phyloP scores from a whole-genome alignment of 768 basidiomycete species.

The Daedaleopsis nitida region DNA sequence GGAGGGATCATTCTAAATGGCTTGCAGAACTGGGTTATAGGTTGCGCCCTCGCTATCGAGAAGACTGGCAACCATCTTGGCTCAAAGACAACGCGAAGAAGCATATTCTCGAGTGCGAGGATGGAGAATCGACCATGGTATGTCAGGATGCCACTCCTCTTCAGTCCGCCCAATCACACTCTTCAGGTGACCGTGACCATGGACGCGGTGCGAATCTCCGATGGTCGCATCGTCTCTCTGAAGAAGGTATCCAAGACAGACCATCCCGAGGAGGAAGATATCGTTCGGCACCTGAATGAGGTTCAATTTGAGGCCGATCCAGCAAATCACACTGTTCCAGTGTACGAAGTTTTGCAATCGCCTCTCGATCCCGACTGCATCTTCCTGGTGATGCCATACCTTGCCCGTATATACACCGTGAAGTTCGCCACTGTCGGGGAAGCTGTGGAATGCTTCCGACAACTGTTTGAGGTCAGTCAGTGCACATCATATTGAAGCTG shows the following conservation, averaged over 20 bases:
- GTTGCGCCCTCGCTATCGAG: conserved; percentile 26
- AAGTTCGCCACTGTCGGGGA: conserved; percentile 38
- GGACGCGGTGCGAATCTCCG: conserved; percentile 25
- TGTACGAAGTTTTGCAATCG: conserved; percentile 24
- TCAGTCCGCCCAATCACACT: background rate
- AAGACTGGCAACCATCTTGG: conserved; percentile 32
- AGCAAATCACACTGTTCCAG: conserved; percentile 29
- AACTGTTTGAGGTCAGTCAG: conserved; percentile 35
- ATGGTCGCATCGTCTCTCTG: conserved; percentile 17
- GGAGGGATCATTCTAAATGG: conserved; percentile 17
- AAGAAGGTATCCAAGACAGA: conserved; percentile 12
- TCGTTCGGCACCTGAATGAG: conserved; percentile 2
- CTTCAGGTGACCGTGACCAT: conserved; percentile 1
- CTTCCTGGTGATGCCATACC: conserved; percentile 35
- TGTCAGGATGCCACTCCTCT: background rate
- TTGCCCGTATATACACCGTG: conserved; percentile 30
- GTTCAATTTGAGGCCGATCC: conserved; percentile 1
- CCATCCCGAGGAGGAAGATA: conserved; percentile 23
- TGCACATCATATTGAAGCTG: background rate
- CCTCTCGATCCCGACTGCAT: conserved; percentile 6
- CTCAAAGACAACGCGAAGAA: background rate
- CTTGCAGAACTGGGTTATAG: conserved; percentile 22
- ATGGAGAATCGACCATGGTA: background rate
- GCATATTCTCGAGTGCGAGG: conserved; percentile 4
- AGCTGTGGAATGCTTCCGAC: conserved; percentile 34